Evolutionary conservation across 139 green algal genomes (phyloP), one percentile per base, ranked within the genome.

Genomic region (Micractinium conductrix): DNA sequence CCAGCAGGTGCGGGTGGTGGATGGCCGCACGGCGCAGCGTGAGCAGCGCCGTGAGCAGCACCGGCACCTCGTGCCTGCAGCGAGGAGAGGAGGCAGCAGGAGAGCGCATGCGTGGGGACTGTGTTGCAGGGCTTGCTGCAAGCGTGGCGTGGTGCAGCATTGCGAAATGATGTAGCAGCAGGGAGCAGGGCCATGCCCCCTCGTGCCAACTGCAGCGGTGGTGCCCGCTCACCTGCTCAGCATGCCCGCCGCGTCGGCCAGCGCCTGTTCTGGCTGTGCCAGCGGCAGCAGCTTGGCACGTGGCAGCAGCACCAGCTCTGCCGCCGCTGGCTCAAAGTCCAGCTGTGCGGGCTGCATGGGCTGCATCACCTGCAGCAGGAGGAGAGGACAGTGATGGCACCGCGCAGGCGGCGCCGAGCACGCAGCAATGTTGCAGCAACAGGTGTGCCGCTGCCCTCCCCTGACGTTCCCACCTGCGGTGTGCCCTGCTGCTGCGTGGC

Each of bases 251-350:
- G 76, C 76, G n/a, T 82, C 76, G 5, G 37, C 76, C 58, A 82
- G 40, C 5, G 76, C 76, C 38, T 71, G 38, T 58, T 82, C 76
- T 1, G 76, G 76, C 55, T 71, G 37, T 10, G 76, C 55, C 55
- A 82, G 58, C 14, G 76, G 76, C 76, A 82, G 55, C 55, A 82
- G 76, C 58, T 82, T 82, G 28, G 62, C 26, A 2, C 76, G 76
- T 33, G 58, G 76, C 12, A 82, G 58, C 55, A 82, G 76, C n/a
- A 72, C 55, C 55, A 82, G 58, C 42, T 82, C 76, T 8, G 58
- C 76, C 16, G 76, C 53, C 38, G 76, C 76, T 24, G 76, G 42
- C 26, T 53, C 30, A 26, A 82, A 82, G 16, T 53, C 42, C 38
- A 73, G 76, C 76, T 53, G 21, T 16, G 45, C 48, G 2, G 17